Percentiles rank a stretch among this genome's conserved stretches.
phyloP scores from a whole-genome alignment of 805 yeast species.

The Candida stauntonica region DNA sequence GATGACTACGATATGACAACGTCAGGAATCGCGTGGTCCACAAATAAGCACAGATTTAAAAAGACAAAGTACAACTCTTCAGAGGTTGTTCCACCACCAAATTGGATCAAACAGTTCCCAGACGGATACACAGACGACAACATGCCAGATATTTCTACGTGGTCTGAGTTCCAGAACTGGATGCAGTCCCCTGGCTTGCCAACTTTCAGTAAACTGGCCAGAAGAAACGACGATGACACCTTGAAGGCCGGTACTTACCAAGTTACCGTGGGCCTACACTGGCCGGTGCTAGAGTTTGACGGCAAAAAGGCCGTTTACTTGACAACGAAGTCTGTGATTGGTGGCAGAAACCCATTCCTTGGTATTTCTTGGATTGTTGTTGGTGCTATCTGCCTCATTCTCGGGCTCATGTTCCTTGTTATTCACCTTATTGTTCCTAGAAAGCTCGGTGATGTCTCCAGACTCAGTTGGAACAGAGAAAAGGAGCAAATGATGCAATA shows the following conservation, averaged over 20 bases:
- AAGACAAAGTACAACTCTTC: conserved; percentile 55
- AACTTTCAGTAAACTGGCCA: conserved; percentile 58
- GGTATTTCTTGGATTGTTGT: conserved; percentile 74
- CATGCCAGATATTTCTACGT: conserved; percentile 60
- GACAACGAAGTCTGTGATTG: conserved; percentile 67
- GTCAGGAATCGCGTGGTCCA: conserved; percentile 66
- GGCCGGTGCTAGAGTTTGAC: conserved; percentile 67
- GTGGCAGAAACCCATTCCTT: conserved; percentile 70
- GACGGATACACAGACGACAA: conserved; percentile 68
- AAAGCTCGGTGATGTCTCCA: conserved; percentile 65
- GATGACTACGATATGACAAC: conserved; percentile 42
- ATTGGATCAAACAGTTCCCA: conserved; percentile 69
- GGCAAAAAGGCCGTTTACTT: conserved; percentile 66
- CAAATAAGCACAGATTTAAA: conserved; percentile 60
- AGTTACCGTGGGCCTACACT: conserved; percentile 64
- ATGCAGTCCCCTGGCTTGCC: conserved; percentile 80
- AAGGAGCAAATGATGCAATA: conserved; percentile 31
- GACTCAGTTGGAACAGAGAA: conserved; percentile 68
- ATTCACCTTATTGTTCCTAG: conserved; percentile 63
- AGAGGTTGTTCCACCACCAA: conserved; percentile 79
- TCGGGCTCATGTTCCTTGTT: conserved; percentile 48
- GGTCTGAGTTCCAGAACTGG: conserved; percentile 80
- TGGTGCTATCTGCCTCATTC: conserved; percentile 62
- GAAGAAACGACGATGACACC: conserved; percentile 54
- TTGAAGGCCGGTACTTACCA: conserved; percentile 59